phyloP scores from a whole-genome alignment of 495 filamentous ascomycete species.

The Tuber aestivum region DNA sequence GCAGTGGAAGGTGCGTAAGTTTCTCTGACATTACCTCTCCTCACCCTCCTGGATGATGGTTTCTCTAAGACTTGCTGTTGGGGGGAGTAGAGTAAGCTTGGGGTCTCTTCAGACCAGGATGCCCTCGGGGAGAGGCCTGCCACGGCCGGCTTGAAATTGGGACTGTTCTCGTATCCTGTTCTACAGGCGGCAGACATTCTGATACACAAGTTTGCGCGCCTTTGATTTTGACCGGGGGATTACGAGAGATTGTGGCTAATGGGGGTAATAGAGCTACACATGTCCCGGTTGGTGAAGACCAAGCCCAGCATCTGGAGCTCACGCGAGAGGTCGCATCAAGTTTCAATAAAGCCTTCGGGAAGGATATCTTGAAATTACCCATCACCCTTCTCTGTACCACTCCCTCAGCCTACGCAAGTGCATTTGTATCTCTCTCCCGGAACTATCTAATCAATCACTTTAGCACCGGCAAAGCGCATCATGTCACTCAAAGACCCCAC shows the following conservation, averaged over 20 bases:
- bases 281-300: constrained; percentile 92
- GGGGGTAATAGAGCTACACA: constrained; percentile 63
- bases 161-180: constrained; percentile 94
- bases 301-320: constrained; percentile 89
- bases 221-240: not conserved
- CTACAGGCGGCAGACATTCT: constrained; percentile 93
- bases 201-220: constrained; percentile 59
- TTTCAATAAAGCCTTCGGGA: constrained; percentile 69
- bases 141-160: constrained; percentile 64
- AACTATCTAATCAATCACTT: not conserved
- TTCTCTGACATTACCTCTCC: constrained; percentile 10
- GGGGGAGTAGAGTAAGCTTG: constrained; percentile 34
- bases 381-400: constrained; percentile 67
- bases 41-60: constrained; percentile 5
- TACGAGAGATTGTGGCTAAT: constrained; percentile 30
- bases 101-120: constrained; percentile 24
- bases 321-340: constrained; percentile 71
- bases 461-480: constrained; percentile 70
- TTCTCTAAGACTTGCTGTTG: constrained; percentile 12
- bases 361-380: constrained; percentile 57
- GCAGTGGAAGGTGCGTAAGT: constrained; percentile 77
- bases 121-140: constrained; percentile 37
- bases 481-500: constrained; percentile 77
- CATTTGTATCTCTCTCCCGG: constrained; percentile 1
- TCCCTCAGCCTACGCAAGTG: constrained; percentile 8